Base-by-base conservation (phyloP, 768 basidiomycete species). In the Leccinellum rugosiceps region DNA sequence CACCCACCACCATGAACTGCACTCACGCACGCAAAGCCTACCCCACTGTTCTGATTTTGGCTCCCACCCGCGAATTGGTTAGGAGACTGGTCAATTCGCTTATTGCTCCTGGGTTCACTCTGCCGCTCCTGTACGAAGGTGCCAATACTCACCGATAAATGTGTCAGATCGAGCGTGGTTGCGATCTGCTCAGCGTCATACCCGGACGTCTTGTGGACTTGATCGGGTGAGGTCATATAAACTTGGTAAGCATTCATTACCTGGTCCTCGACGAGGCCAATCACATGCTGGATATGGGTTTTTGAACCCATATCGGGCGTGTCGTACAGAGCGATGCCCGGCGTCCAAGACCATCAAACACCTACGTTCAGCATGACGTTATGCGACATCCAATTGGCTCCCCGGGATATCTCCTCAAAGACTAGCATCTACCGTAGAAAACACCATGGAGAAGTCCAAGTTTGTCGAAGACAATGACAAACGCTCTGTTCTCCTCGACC, bases 281-380 rank as follows among this genome's bases (percentile, higher is more conserved):
- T 80, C 91, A 97, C 68, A 98, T 98, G 97, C 84, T 99, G 70
- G 97, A 99, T 79, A 99, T 99, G 97, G 97, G 97, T 88, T 99
- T 99, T 81, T 97, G 98, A 76, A 97, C 97, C 55, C 97, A 98
- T 77, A 99, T 99, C 69, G 85, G 97, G 62, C 84, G 94, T 31
- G 98, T 99, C 70, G 97, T 99, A 21, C 92, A 99, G 74, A 90
- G 91, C 65, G 94, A 94, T 99, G 97, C 94, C 97, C 17, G 89
- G 87, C 46, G 85, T 88, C 15, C 76, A 82, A 28, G 86, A 94
- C 11, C 90, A 97, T 60, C 97, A 98, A 72, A 99, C 97, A n/a
- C 1, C 98, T 76, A 99, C 98, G 97, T 99, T 99, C 78, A 93
- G 90, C 60, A 97, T 97, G 46, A 98, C 97, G 43, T 99, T 97